Percentiles rank a stretch among this genome's conserved stretches.
Conservation (phyloP, 1,284 basidiomycete genomes). For the Anthracocystis setariae region DNA sequence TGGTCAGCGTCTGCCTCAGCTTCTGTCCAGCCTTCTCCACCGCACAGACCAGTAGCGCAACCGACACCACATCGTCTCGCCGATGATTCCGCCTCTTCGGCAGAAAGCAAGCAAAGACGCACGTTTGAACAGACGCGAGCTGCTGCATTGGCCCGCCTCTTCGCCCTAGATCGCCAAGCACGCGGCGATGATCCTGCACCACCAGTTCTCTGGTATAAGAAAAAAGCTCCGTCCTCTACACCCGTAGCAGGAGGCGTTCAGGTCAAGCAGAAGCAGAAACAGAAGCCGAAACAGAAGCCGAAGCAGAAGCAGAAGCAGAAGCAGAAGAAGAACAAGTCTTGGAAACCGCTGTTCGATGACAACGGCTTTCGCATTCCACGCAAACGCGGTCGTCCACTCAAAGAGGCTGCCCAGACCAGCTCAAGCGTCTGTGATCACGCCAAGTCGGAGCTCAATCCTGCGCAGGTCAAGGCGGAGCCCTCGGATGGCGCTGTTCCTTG, state of each 20-base stretch:
- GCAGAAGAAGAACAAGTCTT: neutral
- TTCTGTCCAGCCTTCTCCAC: slow-evolving; percentile 11
- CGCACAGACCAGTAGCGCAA: neutral
- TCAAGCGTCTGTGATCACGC: neutral
- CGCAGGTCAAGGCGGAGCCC: slow-evolving; percentile 12
- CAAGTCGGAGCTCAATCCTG: neutral
- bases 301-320: slow-evolving; percentile 4
- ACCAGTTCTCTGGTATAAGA: neutral
- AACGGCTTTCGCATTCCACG: slow-evolving; percentile 3
- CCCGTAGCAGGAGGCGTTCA: neutral
- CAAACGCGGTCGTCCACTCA: slow-evolving; percentile 18
- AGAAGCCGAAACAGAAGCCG: too few relatives aligned
- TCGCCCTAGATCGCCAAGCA: neutral
- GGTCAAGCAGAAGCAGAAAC: slow-evolving; percentile 1
- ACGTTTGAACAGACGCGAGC: neutral
- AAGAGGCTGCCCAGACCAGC: neutral
- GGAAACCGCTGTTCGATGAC: slow-evolving; percentile 5
- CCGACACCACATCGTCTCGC: neutral
- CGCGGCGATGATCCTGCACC: neutral
- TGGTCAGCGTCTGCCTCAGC: slow-evolving; percentile 2
- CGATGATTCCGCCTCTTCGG: neutral
- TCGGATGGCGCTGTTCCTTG: neutral
- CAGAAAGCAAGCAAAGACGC: neutral
- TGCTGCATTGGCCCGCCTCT: neutral
- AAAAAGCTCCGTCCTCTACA: too few relatives aligned